Evolutionary conservation across 192 early-diverging fungal species (phyloP), one percentile per base, ranked within the genome.

Genomic region (Podila epicladia): DNA sequence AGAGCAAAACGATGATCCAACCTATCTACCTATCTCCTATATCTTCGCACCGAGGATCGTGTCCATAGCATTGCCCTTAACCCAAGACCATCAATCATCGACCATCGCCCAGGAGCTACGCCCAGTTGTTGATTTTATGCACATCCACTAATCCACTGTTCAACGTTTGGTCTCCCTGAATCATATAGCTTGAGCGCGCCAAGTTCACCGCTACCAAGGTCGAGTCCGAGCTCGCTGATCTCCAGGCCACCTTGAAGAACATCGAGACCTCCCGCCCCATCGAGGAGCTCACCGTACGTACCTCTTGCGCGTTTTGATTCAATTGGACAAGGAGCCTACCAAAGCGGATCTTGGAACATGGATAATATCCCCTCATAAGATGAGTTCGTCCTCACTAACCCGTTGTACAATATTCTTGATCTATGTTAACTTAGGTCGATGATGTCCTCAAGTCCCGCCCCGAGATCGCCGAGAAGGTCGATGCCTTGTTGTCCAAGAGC

Each of bases 401-500:
- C 20, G 17, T 7, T 8, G 4, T 26, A 24, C 53, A 55, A 55
- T 45, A 17, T 45, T 5, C 53, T 19, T 26, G 1, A 55, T 55
- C 24, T 24, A 53, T 9, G 5, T 12, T 55, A 22, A 22, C 59
- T 4, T 82, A 96, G 94, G 91, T 93, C 61, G 98, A 98, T 65
- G 98, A 99, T 83, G 92, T 99, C 62, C 89, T 94, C 86, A 90
- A 92, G 85, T 95, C 95, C 67, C 94, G 93, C 84, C 98, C 98
- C 37, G 96, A 97, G 67, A 86, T 99, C 69, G 94, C 93, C 80
- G 85, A 89, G 84, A 92, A 91, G 68, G 94, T 97, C 50, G 95
- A 95, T 74, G 94, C 96, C 80, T 93, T 96, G 94, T 87, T 93
- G 79, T 93, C 95, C 88, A 91, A 96, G 89, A 93, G 95, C 79